A percentile compares a stretch with the other conserved stretches of the same genome.
Evolutionary conservation across 2,329 filamentous ascomycete species (phyloP).

Genomic region (Colletotrichum trifolii): DNA sequence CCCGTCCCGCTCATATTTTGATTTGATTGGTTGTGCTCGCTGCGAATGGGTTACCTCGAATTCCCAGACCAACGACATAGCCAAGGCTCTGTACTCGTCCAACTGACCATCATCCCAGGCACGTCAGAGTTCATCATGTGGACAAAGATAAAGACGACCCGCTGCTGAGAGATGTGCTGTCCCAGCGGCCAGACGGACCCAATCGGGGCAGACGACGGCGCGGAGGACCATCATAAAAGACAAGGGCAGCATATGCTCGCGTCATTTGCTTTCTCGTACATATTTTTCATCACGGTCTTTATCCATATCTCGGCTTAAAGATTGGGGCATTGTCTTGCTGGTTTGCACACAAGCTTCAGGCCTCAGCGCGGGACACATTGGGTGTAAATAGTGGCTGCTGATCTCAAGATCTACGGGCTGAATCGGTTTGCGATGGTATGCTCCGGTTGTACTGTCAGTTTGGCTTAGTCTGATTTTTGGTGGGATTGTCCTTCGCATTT

Average conservation of each 20-base stretch:
- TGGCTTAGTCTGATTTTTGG: not conserved
- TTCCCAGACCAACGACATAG: too few species aligned
- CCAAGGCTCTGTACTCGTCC: too few species aligned
- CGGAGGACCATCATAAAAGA: conserved; percentile 50
- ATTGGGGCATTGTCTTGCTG: too few species aligned
- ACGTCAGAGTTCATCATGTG: conserved; percentile 90
- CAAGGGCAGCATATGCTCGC: not conserved
- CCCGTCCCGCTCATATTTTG: too few species aligned
- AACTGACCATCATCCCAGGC: conserved; percentile 61
- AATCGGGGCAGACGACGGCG: conserved; percentile 82
- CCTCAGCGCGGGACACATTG: not conserved
- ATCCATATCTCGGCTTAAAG: not conserved
- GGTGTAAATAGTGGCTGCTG: conserved; percentile 27
- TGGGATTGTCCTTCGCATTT: not conserved
- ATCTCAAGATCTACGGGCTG: too few species aligned
- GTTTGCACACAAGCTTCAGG: too few species aligned
- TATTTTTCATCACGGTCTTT: conserved; percentile 4
- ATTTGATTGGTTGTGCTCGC: too few species aligned
- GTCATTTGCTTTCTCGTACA: conserved; percentile 21
- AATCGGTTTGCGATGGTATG: too few species aligned
- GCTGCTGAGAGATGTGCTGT: conserved; percentile 81
- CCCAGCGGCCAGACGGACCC: conserved; percentile 86
- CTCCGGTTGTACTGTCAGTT: not conserved
- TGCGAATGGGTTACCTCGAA: too few species aligned
- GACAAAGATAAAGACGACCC: conserved; percentile 93